Conservation (phyloP, 208 protist species). For the Crithidia brevicula region DNA sequence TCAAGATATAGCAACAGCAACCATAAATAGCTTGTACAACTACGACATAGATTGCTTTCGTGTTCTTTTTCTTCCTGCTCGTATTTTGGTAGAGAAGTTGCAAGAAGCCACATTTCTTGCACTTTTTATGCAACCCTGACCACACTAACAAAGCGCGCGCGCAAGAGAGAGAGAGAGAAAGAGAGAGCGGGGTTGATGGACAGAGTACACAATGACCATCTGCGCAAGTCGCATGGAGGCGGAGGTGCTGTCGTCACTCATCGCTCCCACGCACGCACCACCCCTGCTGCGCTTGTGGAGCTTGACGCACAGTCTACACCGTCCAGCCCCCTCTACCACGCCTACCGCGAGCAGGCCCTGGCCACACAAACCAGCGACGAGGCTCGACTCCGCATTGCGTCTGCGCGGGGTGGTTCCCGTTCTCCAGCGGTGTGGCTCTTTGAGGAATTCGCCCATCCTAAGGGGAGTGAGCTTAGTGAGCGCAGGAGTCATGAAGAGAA, state of each 20-base stretch:
- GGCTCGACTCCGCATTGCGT: background rate
- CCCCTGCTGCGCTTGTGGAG: background rate
- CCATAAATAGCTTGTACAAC: too few relatives aligned
- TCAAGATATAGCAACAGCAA: too few relatives aligned
- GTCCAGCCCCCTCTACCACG: background rate
- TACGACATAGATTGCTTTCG: background rate
- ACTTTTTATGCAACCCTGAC: too few relatives aligned
- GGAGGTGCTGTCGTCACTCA: constrained; percentile 2
- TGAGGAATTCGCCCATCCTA: background rate
- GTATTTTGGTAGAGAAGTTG: background rate
- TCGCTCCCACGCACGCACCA: background rate
- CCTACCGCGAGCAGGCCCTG: background rate
- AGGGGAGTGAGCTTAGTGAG: too few relatives aligned
- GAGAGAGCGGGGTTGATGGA: background rate
- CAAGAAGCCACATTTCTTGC: background rate
- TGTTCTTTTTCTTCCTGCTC: background rate
- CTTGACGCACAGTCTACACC: background rate
- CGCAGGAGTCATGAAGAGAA: too few relatives aligned
- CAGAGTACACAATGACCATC: background rate
- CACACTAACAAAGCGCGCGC: too few relatives aligned
- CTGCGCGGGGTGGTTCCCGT: background rate
- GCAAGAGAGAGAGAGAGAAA: too few relatives aligned
- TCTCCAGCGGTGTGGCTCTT: constrained; percentile 32
- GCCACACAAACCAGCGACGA: background rate
- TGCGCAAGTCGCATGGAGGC: background rate